Base-by-base conservation (phyloP, 1,284 basidiomycete species). In the Nidula niveotomentosa region DNA sequence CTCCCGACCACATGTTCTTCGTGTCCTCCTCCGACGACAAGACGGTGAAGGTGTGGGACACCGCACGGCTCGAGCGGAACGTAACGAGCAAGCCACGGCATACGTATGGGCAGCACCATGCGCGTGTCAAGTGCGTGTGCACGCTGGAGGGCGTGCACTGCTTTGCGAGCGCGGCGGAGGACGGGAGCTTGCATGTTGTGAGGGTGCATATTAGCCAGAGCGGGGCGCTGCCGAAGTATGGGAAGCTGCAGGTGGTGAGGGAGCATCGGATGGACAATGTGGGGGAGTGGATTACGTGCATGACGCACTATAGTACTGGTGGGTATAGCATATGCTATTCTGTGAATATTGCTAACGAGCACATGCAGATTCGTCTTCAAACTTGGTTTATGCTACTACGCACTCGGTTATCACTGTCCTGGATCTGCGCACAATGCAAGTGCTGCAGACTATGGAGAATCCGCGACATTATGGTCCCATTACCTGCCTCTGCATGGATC, bases 1-100 rank as follows among this genome's bases (percentile, higher is more conserved):
- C 96, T 1, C 94, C 95, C 0, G 97, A 99, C 67, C 94, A 97
- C 60, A 75, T 88, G 60, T 99, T 98, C 77, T 98, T 99, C 63
- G 89, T 94, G 1, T 91, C 95, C 0, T 84, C 88, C 0, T 96
- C 94, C 1, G 86, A 91, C 59, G 94, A 97, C 65, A 87, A 88
- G 60, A 69, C 68, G 6, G 68, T 69, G 10, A 70, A 70, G 52
- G 61, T 79, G n/a, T 78, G 79, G 79, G 79, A 81, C 63, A 80
- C 79, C 8, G 76, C 77, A 1, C 68, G 79, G 17, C 65, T 81
- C 41, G 79, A 81, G 56, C 69, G 79, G 35, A 81, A 81, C 61
- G 78, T 90, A 12, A 90, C 87, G 10, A 86, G 85, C 68, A 89
- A 89, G 65, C 85, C 90, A 2, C 73, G 90, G 49, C 85, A 90